Evolutionary conservation across 495 filamentous ascomycete genomes (phyloP).

Genomic region (Cercophora samala): DNA sequence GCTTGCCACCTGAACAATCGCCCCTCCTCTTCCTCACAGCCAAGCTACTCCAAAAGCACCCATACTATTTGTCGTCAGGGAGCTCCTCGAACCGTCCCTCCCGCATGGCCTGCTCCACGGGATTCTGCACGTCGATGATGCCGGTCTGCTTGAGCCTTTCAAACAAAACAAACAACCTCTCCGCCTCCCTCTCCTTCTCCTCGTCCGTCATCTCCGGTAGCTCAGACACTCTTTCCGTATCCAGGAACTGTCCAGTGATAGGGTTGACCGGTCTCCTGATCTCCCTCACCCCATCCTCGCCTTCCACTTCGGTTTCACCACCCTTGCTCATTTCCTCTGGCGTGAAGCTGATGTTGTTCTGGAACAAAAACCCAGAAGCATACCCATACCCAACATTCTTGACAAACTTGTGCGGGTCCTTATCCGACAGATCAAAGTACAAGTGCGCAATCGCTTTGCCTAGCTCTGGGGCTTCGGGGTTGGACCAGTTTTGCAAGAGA

Average conservation of each 20-base stretch:
- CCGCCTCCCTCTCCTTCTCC: slow-evolving; percentile 91
- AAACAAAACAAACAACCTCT: slow-evolving; percentile 90
- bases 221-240: slow-evolving; percentile 58
- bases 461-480: slow-evolving; percentile 62
- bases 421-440: slow-evolving; percentile 81
- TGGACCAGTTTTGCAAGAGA: slow-evolving; percentile 76
- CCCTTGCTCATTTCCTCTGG: slow-evolving; percentile 64
- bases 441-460: slow-evolving; percentile 73
- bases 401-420: slow-evolving; percentile 67
- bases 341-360: slow-evolving; percentile 61
- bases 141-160: slow-evolving; percentile 84
- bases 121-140: slow-evolving; percentile 79
- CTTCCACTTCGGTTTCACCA: slow-evolving; percentile 28
- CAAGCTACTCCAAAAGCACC: not conserved
- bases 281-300: not conserved
- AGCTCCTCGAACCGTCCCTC: slow-evolving; percentile 80
- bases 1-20: not conserved
- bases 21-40: not conserved
- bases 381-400: slow-evolving; percentile 88
- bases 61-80: slow-evolving; percentile 35
- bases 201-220: slow-evolving; percentile 76
- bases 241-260: slow-evolving; percentile 81
- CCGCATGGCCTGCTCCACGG: slow-evolving; percentile 68
- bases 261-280: slow-evolving; percentile 61
- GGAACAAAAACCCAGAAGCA: slow-evolving; percentile 83